Base-by-base conservation (phyloP, 2,329 filamentous ascomycete species). In the Thielaviopsis populi region DNA sequence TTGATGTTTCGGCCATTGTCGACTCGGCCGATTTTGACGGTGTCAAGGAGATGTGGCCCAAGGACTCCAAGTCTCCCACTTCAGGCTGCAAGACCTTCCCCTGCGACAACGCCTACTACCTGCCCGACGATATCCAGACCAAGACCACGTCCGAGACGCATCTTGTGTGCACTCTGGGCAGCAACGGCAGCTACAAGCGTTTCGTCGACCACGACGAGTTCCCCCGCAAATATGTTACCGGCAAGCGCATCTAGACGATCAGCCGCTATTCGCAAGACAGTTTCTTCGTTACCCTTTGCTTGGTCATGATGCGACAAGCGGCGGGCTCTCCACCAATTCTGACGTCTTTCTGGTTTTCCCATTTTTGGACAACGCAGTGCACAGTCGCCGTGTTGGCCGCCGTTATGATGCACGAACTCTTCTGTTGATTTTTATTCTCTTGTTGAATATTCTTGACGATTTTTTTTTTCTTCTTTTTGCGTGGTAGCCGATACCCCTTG, bases 1-100 rank as follows among this genome's bases (percentile, higher is more conserved):
- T 80, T 65, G 81, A 83, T 67, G 79, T 83, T 67, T 82, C 80
- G 11, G 80, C 80, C 70, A 83, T 83, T 67, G 78, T 82, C 69
- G 73, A 79, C 71, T 72, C 79, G 61, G 69, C 70, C 46, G 81
- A 83, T 71, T 69, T 73, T 68, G 65, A 77, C 67, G 79, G 79
- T 68, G 75, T 83, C 69, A 81, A 83, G 76, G 72, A 78, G 73
- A 76, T 83, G 71, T 82, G 73, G 73, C 80, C 80, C 33, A 71
- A 70, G 63, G 69, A 62, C 61, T 62, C 67, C 64, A 69, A 74
- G 67, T 67, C 67, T 7, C 76, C 69, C 65, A 72, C 77, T 69
- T 82, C 79, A 22, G 81, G 80, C 50, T 83, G 81, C 72, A 71
- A 74, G 62, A 64, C 67, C 10, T 82, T 78, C 74, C 79, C 79